Evolutionary conservation across 2,329 filamentous ascomycete species (phyloP).

Genomic region (Calonectria hongkongensis): DNA sequence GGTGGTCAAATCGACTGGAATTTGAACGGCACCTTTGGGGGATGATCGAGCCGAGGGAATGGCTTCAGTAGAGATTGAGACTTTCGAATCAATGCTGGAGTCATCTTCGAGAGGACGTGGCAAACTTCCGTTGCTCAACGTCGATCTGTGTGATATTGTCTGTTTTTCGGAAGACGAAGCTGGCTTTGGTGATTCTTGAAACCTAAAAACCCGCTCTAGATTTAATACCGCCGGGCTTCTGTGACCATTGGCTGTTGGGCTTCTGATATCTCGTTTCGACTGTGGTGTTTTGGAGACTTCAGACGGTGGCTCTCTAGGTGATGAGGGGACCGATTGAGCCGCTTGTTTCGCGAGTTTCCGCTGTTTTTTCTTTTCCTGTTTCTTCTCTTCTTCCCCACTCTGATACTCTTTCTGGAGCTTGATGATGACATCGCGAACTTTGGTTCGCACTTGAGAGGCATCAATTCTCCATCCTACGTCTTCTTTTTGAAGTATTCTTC

Average conservation of each 20-base stretch:
- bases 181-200: conserved; percentile 10
- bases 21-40: conserved; percentile 39
- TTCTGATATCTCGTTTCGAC: conserved; percentile 30
- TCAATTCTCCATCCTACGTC: conserved; percentile 71
- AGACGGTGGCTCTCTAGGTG: conserved; percentile 40
- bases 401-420: conserved; percentile 76
- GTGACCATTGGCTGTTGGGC: conserved; percentile 34
- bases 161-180: conserved; percentile 28
- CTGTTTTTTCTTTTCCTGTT: conserved; percentile 57
- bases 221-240: conserved; percentile 23
- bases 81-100: conserved; percentile 46
- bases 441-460: conserved; percentile 75
- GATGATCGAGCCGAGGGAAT: conserved; percentile 52
- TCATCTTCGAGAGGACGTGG: conserved; percentile 46
- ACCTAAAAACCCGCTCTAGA: conserved; percentile 29
- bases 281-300: conserved; percentile 40
- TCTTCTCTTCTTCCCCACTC: conserved; percentile 61
- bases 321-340: conserved; percentile 40
- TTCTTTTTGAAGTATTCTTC: conserved; percentile 78
- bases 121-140: conserved; percentile 43
- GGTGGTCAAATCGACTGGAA: conserved; percentile 41
- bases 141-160: conserved; percentile 37
- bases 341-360: conserved; percentile 55
- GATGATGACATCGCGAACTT: conserved; percentile 81
- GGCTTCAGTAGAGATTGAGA: conserved; percentile 44